These are phyloP conservation scores for Quercus berberidifolia DNA, from an alignment of 306 rosid genomes.

Conservation along the genomic window DNA sequence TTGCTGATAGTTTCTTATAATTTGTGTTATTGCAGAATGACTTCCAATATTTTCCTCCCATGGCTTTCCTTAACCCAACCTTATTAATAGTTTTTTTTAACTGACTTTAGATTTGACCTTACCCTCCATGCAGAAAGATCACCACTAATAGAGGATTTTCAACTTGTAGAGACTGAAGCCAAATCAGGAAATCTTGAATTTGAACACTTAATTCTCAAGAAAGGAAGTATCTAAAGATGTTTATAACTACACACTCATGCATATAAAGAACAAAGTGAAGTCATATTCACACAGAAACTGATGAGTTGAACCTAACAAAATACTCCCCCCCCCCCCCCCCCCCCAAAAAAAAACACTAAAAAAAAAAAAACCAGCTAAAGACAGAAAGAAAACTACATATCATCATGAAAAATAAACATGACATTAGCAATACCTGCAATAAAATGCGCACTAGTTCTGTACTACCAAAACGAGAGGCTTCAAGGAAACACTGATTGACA, in stretches of 20 bases:
- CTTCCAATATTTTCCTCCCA: not conserved
- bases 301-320: not conserved
- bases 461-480: slow-evolving; percentile 94
- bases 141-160: not conserved
- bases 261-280: not conserved
- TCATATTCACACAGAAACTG: not conserved
- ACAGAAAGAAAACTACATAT: not conserved
- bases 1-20: not conserved
- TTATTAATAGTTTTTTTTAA: not conserved
- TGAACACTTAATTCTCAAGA: not conserved
- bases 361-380: not conserved
- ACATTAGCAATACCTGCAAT: slow-evolving; percentile 54
- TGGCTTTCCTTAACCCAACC: not conserved
- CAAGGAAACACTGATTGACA: slow-evolving; percentile 86
- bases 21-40: not conserved
- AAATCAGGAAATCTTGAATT: not conserved
- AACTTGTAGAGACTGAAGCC: not conserved
- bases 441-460: slow-evolving; percentile 85
- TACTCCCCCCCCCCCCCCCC: too few species aligned
- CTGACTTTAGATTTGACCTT: not conserved
- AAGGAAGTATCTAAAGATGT: not conserved
- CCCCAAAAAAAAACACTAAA: not conserved
- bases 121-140: too few species aligned
- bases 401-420: not conserved
- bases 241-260: not conserved